Evolutionary conservation across 75 land plant genomes (phyloP).

Genomic region (Adiantum capillusveneris): DNA sequence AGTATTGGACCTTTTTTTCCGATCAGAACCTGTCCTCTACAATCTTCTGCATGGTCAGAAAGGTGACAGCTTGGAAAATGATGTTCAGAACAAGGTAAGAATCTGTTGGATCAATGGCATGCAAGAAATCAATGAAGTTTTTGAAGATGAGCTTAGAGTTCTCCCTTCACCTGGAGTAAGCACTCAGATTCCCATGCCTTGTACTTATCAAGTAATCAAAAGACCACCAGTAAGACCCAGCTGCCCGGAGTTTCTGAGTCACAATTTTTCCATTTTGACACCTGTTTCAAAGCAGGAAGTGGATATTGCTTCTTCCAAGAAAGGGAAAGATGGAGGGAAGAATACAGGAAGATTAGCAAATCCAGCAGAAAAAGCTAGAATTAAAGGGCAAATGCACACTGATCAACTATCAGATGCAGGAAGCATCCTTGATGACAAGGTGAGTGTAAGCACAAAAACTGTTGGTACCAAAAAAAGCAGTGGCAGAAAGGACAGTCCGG

Average conservation of each 20-base stretch:
- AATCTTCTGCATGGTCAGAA: slow-evolving; percentile 7
- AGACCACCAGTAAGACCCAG: slow-evolving; percentile 4
- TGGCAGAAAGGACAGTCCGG: slow-evolving; percentile 1
- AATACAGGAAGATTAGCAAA: no score
- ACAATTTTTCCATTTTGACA: slow-evolving; percentile 2
- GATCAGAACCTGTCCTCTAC: slow-evolving; percentile 7
- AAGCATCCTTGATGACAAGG: neutral
- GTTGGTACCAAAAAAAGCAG: neutral
- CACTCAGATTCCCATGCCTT: slow-evolving; percentile 8
- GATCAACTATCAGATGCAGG: slow-evolving; percentile 1
- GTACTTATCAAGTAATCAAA: slow-evolving; percentile 17
- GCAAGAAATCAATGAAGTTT: slow-evolving; percentile 5
- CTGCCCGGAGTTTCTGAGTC: neutral
- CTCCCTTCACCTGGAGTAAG: slow-evolving; percentile 15
- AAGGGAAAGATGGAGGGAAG: neutral
- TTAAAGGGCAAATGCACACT: neutral
- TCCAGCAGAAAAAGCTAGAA: neutral
- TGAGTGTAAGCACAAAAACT: slow-evolving; percentile 7
- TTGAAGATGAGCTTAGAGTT: slow-evolving; percentile 12
- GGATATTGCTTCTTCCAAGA: neutral
- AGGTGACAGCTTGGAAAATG: neutral
- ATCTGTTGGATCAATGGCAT: slow-evolving; percentile 10
- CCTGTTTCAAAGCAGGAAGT: neutral
- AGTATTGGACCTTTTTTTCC: slow-evolving; percentile 20
- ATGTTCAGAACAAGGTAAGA: neutral